phyloP scores from a whole-genome alignment of 768 basidiomycete species.

The Trametes sanguinea region DNA sequence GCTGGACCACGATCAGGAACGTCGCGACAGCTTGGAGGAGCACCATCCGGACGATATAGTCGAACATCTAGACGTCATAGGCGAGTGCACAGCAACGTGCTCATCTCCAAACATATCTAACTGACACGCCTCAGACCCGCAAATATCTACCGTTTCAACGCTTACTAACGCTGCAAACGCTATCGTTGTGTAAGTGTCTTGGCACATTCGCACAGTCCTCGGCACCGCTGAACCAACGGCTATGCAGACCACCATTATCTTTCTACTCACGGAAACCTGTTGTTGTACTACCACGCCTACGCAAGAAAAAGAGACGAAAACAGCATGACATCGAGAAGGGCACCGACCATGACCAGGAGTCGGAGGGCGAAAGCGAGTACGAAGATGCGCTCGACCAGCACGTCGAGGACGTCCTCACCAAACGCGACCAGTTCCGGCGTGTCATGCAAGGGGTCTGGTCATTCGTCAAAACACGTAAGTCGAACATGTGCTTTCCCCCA shows the following conservation, averaged over 20 bases:
- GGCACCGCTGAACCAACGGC: not conserved
- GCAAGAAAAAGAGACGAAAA: slow-evolving; percentile 18
- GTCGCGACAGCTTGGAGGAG: slow-evolving; percentile 28
- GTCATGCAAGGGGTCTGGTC: slow-evolving; percentile 74
- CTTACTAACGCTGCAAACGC: slow-evolving; percentile 81
- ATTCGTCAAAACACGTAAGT: slow-evolving; percentile 81
- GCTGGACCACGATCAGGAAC: slow-evolving; percentile 10
- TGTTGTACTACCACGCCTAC: slow-evolving; percentile 50
- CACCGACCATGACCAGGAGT: slow-evolving; percentile 17
- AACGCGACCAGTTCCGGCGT: slow-evolving; percentile 58
- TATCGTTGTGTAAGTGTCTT: slow-evolving; percentile 58
- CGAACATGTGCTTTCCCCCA: not conserved
- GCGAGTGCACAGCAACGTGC: slow-evolving; percentile 36
- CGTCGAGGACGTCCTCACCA: slow-evolving; percentile 72
- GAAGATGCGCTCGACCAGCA: slow-evolving; percentile 64
- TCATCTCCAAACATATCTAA: slow-evolving; percentile 1
- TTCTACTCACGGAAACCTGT: slow-evolving; percentile 73
- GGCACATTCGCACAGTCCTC: not conserved
- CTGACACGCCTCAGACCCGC: slow-evolving; percentile 51
- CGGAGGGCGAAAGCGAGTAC: slow-evolving; percentile 40
- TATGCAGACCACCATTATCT: slow-evolving; percentile 61
- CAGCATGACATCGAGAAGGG: slow-evolving; percentile 33
- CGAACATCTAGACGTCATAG: slow-evolving; percentile 81
- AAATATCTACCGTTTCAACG: slow-evolving; percentile 72
- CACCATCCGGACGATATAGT: slow-evolving; percentile 80